Base-by-base conservation (phyloP, 148 eudicot genomes). In the Polygonum maritimum region DNA sequence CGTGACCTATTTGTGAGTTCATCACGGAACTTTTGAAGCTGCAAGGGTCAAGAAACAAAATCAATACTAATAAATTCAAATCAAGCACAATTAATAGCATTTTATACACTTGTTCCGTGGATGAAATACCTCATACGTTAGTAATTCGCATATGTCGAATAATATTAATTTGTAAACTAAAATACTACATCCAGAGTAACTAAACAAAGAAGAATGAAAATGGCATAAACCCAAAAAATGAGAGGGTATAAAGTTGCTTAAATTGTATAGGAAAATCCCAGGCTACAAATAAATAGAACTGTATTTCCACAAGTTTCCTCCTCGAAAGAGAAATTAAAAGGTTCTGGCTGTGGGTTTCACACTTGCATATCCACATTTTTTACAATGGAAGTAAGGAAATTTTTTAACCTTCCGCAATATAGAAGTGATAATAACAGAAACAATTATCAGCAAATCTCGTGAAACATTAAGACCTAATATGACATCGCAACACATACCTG, bases 1-100 rank as follows among this genome's bases (percentile, higher is more conserved):
- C 96, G 91, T 26, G 99, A 95, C 31, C 99, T 89, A 76, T 95
- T 95, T 83, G 85, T 92, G 31, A 95, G 97, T 79, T 95, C 99
- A 83, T 95, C 97, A 9, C 97, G 92, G 57, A 95, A 95, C 75
- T 87, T 92, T 92, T 95, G 96, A 85, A 95, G 93, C 99, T 95
- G 93, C 74, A 84, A 78, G 48, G 70, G 63, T 55, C 75, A 49
- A 82, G 48, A 71, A 35, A 16, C 71, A 67, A 35, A 35, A 48
- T 72, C 47, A 72, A 31, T 11, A 31, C 69, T 33, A 26, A 57
- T 26, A 21, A 14, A 26, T 18, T 63, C 40, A 16, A 39, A 41
- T 3, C 13, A 41, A 71, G 74, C 4, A 71, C 7, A 36, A 69
- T 0, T 35, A 12, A 69, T 15, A 1, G 36, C 72, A 31, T 40